phyloP scores from a whole-genome alignment of 768 basidiomycete genomes.

The Lactarius sp. region DNA sequence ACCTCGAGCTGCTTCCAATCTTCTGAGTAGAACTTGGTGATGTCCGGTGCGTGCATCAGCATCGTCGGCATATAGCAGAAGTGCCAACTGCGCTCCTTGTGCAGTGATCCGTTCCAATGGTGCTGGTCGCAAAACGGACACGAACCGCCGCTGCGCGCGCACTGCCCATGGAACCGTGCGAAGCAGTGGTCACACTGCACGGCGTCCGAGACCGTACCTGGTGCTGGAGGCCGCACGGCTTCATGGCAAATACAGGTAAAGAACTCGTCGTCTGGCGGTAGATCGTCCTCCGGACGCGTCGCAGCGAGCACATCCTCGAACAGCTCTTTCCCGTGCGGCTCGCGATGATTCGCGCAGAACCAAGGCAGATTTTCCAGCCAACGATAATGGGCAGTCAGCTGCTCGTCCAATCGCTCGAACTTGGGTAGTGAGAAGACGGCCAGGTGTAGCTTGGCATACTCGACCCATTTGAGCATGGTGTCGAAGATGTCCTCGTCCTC shows the following conservation, averaged over 20 bases:
- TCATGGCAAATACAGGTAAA: slow-evolving; percentile 78
- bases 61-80: slow-evolving; percentile 75
- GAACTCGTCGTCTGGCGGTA: slow-evolving; percentile 74
- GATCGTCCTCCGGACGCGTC: slow-evolving; percentile 73
- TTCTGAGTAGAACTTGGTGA: slow-evolving; percentile 72
- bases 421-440: slow-evolving; percentile 66
- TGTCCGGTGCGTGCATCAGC: slow-evolving; percentile 66
- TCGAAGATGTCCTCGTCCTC: slow-evolving; percentile 65
- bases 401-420: slow-evolving; percentile 67
- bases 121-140: slow-evolving; percentile 90
- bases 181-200: slow-evolving; percentile 89
- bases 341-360: slow-evolving; percentile 65
- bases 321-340: slow-evolving; percentile 57
- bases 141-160: slow-evolving; percentile 83
- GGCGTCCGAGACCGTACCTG: slow-evolving; percentile 69
- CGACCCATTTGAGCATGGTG: slow-evolving; percentile 67
- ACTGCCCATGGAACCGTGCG: slow-evolving; percentile 80
- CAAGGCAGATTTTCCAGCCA: slow-evolving; percentile 78
- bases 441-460: slow-evolving; percentile 66
- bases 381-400: slow-evolving; percentile 58
- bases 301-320: slow-evolving; percentile 71
- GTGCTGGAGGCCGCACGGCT: slow-evolving; percentile 76
- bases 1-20: slow-evolving; percentile 77
- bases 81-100: slow-evolving; percentile 79
- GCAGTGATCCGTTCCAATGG: slow-evolving; percentile 84